Conservation (phyloP, 495 filamentous ascomycete genomes). For the Patellaria atrata region DNA sequence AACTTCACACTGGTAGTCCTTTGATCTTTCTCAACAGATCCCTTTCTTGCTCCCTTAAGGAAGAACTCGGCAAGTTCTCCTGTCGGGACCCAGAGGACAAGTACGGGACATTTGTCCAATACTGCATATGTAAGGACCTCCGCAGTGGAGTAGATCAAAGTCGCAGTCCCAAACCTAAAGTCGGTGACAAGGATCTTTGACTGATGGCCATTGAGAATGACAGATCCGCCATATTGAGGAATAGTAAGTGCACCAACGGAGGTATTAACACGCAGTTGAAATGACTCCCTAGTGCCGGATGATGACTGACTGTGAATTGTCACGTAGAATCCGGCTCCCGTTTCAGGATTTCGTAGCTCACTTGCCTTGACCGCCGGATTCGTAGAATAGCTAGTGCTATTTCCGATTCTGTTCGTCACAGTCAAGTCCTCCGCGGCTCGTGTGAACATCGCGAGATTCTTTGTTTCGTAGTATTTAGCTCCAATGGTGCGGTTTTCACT, state of each 20-base stretch:
- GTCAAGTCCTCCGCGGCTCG: constrained; percentile 39
- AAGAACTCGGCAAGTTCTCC: constrained; percentile 42
- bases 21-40: constrained; percentile 22
- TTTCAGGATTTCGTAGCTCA: constrained; percentile 42
- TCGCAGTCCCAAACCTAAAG: constrained; percentile 36
- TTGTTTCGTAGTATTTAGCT: constrained; percentile 46
- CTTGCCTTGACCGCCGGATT: constrained; percentile 33
- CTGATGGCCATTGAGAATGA: constrained; percentile 42
- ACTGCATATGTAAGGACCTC: constrained; percentile 41
- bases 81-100: constrained; percentile 40
- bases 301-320: constrained; percentile 37
- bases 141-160: constrained; percentile 44
- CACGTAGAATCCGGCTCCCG: constrained; percentile 42
- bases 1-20: constrained; percentile 31
- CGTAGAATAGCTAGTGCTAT: constrained; percentile 41
- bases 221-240: constrained; percentile 26
- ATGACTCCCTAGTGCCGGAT: constrained; percentile 31
- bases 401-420: constrained; percentile 39
- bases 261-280: constrained; percentile 39
- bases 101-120: constrained; percentile 33
- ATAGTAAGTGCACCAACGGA: constrained; percentile 37
- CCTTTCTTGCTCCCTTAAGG: constrained; percentile 33
- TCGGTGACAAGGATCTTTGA: constrained; percentile 48
- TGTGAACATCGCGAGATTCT: constrained; percentile 41
- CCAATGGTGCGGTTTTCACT: constrained; percentile 42